Evolutionary conservation across 164 flowering plant species (phyloP).

Genomic region (Vitis rupestris): DNA sequence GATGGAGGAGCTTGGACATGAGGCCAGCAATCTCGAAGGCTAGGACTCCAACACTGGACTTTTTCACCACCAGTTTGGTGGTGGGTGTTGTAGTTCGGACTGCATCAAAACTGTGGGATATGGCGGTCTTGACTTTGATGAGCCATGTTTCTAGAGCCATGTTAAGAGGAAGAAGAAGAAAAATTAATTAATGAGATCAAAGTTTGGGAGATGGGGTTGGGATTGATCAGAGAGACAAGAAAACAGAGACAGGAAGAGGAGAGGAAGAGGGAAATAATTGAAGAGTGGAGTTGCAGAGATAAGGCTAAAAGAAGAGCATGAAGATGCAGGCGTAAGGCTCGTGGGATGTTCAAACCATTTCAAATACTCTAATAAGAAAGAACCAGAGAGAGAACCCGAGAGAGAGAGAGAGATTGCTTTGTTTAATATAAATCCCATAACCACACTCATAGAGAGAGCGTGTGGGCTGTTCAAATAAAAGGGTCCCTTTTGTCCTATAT

Average conservation of each 20-base stretch:
- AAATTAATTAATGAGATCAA: neutral
- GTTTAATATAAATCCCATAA: neutral
- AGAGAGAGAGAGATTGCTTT: conserved; percentile 9
- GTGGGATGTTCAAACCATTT: conserved; percentile 39
- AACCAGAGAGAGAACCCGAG: conserved; percentile 8
- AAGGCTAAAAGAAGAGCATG: conserved; percentile 20
- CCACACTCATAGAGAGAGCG: conserved; percentile 7
- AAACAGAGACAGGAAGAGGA: neutral
- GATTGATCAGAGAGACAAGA: neutral
- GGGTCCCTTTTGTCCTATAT: neutral
- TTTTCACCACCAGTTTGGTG: conserved; percentile 15
- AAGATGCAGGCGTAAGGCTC: conserved; percentile 23
- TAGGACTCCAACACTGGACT: conserved; percentile 56
- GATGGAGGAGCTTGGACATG: conserved; percentile 77
- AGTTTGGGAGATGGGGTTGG: neutral
- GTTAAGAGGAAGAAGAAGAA: neutral
- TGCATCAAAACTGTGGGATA: conserved; percentile 39
- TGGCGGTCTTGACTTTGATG: conserved; percentile 54
- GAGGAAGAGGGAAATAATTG: conserved; percentile 29
- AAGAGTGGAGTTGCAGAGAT: conserved; percentile 30
- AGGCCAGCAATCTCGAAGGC: conserved; percentile 81
- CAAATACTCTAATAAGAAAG: conserved; percentile 15
- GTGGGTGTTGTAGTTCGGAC: conserved; percentile 14
- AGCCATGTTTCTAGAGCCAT: conserved; percentile 88
- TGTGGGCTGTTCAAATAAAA: neutral